phyloP scores from a whole-genome alignment of 73 alveolate genomes.

The Paramecium octaurelia region DNA sequence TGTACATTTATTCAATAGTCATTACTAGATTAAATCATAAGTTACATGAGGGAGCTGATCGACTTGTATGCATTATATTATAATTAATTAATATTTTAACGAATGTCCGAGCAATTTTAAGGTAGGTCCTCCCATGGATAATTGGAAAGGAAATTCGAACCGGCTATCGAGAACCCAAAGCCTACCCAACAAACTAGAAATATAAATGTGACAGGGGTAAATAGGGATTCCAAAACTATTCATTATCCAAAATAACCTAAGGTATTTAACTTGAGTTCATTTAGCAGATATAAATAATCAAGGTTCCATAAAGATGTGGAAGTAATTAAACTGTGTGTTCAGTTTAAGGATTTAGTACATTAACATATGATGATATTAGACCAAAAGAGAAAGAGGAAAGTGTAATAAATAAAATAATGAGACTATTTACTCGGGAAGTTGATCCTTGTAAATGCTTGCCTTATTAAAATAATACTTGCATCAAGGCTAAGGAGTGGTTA shows the following conservation, averaged over 20 bases:
- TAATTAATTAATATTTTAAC: conserved; percentile 1
- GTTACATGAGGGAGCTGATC: conserved; percentile 49
- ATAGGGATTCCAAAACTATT: neutral
- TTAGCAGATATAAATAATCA: neutral
- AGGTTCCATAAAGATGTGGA: neutral
- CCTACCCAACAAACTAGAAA: neutral
- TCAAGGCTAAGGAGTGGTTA: conserved; percentile 6
- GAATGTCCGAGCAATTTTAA: neutral
- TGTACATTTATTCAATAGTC: conserved; percentile 59
- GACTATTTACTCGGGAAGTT: neutral
- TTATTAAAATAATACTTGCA: conserved; percentile 1
- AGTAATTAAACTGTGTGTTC: neutral
- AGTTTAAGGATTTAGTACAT: neutral
- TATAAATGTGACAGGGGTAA: neutral
- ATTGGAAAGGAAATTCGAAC: conserved; percentile 26
- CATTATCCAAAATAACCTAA: conserved; percentile 22
- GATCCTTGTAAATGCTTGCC: conserved; percentile 20
- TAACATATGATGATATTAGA: conserved; percentile 39
- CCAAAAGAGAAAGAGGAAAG: neutral
- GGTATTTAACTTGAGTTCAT: neutral
- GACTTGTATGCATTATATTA: neutral
- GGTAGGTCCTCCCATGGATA: conserved; percentile 34
- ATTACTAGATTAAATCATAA: conserved; percentile 14
- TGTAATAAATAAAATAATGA: conserved; percentile 2
- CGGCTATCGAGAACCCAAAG: neutral